Evolutionary conservation across 139 green algal species (phyloP), one percentile per base, ranked within the genome.

Genomic region (Diplosphaera chodatii): DNA sequence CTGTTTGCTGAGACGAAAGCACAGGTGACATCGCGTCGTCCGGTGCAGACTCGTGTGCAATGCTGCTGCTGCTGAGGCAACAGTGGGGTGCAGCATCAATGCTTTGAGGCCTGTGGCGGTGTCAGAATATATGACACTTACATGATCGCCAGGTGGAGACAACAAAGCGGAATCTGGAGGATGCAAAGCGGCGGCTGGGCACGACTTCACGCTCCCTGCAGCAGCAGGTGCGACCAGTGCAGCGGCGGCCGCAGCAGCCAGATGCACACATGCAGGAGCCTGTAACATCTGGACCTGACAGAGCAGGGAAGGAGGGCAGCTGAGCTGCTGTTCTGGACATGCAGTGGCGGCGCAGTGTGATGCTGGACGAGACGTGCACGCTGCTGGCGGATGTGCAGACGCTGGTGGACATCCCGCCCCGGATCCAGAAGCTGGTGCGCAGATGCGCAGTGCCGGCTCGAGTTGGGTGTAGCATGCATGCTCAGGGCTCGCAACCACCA

Each of bases 1-100:
- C 84, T 94, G 13, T 96, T 96, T 73, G 63, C 76, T 15, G 83
- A 92, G 2, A 76, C 86, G 0, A 87, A 86, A 68, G 68, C 86
- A 29, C 85, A 94, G 80, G 82, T 87, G 40, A n/a, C n/a, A n/a
- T n/a, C n/a, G n/a, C n/a, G n/a, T n/a, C n/a, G n/a, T n/a, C n/a
- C n/a, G n/a, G n/a, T n/a, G n/a, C n/a, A n/a, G n/a, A n/a, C n/a
- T n/a, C 15, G n/a, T 40, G 4, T 34, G 28, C 63, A 48, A n/a
- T n/a, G n/a, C n/a, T n/a, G n/a, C n/a, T n/a, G n/a, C n/a, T n/a
- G n/a, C n/a, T n/a, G n/a, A n/a, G n/a, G n/a, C n/a, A n/a, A n/a
- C n/a, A n/a, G n/a, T n/a, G n/a, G n/a, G n/a, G n/a, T n/a, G n/a
- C n/a, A n/a, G n/a, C n/a, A n/a, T n/a, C n/a, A n/a, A n/a, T n/a